Evolutionary conservation across 495 filamentous ascomycete species (phyloP), one percentile per base, ranked within the genome.

Genomic region (Letharia columbiana): DNA sequence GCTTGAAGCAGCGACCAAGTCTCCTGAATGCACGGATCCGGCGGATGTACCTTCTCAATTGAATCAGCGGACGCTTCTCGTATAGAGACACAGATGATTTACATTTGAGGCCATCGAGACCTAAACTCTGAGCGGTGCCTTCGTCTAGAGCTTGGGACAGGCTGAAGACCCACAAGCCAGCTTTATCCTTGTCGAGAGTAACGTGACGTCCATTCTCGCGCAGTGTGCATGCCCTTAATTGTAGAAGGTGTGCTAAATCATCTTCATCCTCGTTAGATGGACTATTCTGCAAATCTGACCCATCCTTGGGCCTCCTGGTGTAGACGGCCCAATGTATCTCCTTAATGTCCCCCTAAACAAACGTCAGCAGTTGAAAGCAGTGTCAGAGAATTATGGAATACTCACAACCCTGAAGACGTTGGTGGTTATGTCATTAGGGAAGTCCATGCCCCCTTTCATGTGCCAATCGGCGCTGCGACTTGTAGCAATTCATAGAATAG

Each of bases 361-460:
- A 1, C 9, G 20, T 68, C 28, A 67, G 49, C 42, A 35, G 35
- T 1, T 31, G 42, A 31, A 20, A 18, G 2, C 64, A 44, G 15
- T 7, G 18, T 33, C 20, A 4, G 9, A 11, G 9, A 37, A 13
- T 12, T 2, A 11, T 28, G 18, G 31, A n/a, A 13, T 2, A 68
- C 72, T 66, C 59, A 73, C 73, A 58, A 72, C 62, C n/a, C 61
- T 66, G 62, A 71, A 67, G 28, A 69, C 71, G 60, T 73, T 75
- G 31, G 70, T 72, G 13, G 56, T 45, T 59, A 69, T 40, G 40
- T 74, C 59, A 37, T 62, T 44, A 39, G 69, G 71, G 44, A 68
- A 71, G 20, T 71, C 69, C 69, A 71, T 71, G 31, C 60, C 60
- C 56, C 63, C 39, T 20, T 15, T 17, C 66, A 42, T 42, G 61